phyloP scores from a whole-genome alignment of 2,329 filamentous ascomycete genomes.

The Apiospora hydei region DNA sequence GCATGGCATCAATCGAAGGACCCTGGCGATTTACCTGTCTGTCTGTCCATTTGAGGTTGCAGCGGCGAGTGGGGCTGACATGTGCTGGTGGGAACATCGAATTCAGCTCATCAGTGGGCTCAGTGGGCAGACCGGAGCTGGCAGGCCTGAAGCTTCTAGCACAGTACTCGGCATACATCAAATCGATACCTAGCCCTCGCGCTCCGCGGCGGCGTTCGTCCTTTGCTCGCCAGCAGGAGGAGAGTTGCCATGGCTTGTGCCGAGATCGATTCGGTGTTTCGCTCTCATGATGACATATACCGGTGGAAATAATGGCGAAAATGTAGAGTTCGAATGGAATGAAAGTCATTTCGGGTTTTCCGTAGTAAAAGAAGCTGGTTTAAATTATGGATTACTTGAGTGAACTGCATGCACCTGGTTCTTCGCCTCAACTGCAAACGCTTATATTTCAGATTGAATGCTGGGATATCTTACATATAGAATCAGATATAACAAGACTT shows the following conservation, averaged over 20 bases:
- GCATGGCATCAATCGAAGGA: slow-evolving; percentile 20
- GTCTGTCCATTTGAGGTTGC: not conserved
- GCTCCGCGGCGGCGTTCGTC: not conserved
- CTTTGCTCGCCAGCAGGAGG: not conserved
- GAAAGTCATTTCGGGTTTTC: not conserved
- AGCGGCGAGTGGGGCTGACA: slow-evolving; percentile 25
- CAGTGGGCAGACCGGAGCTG: not conserved
- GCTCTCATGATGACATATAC: not conserved
- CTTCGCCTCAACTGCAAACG: too few relatives aligned
- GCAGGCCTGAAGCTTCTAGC: not conserved
- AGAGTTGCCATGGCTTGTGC: not conserved
- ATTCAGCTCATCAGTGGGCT: not conserved
- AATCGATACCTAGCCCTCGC: not conserved
- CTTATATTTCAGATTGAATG: too few relatives aligned
- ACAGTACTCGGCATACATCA: not conserved
- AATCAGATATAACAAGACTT: too few relatives aligned
- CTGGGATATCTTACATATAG: too few relatives aligned
- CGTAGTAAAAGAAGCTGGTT: not conserved
- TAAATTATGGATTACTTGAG: too few relatives aligned
- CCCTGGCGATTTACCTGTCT: slow-evolving; percentile 3
- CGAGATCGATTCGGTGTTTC: not conserved
- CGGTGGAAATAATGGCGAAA: slow-evolving; percentile 9
- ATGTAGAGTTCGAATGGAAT: not conserved
- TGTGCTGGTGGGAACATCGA: slow-evolving; percentile 18
- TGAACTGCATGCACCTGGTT: too few relatives aligned